Evolutionary conservation across 1,284 basidiomycete genomes (phyloP), one percentile per base, ranked within the genome.

Genomic region (Apiotrichum gamsii): DNA sequence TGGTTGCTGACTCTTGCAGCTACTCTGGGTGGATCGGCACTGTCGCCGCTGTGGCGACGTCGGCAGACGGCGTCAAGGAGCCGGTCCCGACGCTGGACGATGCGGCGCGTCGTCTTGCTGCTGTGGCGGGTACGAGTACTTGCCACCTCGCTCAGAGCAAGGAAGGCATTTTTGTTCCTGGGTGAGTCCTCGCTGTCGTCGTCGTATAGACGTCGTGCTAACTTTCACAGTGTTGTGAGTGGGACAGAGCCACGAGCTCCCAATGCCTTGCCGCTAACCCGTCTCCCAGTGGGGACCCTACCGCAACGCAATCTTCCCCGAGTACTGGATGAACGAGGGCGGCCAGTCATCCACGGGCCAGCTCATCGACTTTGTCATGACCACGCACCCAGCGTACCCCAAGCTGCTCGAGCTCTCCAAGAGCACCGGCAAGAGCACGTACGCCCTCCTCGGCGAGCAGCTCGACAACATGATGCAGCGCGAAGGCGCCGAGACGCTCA

Each of bases 1-100:
- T 10, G 10, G 8, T 11, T 11, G 30, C 44, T 46, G 32, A 39
- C 39, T 6, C 14, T 24, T 11, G n/a, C 55, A 89, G 86, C 8
- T 96, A 97, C 70, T 90, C 94, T 3, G 94, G 94, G n/a, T 98
- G 94, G 94, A 78, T 98, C 59, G 94, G 95, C 16, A 97, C 94
- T 0, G 83, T 96, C 31, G 94, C 88, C 8, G 93, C 91, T 8
- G 76, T 82, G 18, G 83, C 83, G 55, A 80, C 75, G 34, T 64
- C 72, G 21, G 78, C 80, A 28, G 80, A 79, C 20, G 64, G 54
- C 19, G 59, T 59, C 15, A 46, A 73, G 72, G 59, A 68, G 79
- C 43, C 61, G 8, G 51, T 57, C 32, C 13, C 85, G 13, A 75
- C 77, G 10, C 72, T 91, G 4, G 79, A 83, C 16, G 86, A 91